Percentiles rank a stretch among this genome's conserved stretches.
Conservation (phyloP, 345 rosid species). For the Brassica nigra region DNA sequence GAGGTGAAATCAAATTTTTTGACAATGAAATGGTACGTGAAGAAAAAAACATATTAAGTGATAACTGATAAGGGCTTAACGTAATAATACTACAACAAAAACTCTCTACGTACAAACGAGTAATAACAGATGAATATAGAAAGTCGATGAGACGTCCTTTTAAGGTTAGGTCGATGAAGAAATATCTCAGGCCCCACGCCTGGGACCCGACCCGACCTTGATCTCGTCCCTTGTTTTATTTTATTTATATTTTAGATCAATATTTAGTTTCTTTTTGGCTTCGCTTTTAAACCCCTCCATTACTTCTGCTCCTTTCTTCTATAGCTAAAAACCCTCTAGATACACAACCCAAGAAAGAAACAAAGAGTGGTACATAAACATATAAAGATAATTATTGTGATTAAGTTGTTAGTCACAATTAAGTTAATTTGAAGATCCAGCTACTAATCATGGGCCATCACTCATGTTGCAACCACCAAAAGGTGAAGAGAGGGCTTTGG, state of each 20-base stretch:
- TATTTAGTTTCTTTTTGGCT: no score
- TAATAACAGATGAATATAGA: constrained; percentile 38
- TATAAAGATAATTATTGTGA: constrained; percentile 19
- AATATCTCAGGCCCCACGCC: constrained; percentile 50
- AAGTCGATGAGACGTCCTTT: constrained; percentile 79
- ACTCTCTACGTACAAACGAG: constrained; percentile 67
- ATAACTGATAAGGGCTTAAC: constrained; percentile 42
- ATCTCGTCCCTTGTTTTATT: background rate
- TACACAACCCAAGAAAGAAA: background rate
- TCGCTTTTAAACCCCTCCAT: constrained; percentile 15
- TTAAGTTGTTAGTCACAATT: constrained; percentile 3
- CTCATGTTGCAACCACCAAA: constrained; percentile 98
- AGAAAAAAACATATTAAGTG: constrained; percentile 23
- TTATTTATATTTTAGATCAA: no score
- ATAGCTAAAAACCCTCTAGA: constrained; percentile 12
- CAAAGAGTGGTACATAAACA: background rate
- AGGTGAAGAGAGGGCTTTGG: constrained; percentile 99
- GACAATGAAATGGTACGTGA: constrained; percentile 48
- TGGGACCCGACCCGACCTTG: constrained; percentile 43
- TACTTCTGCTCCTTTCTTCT: constrained; percentile 20
- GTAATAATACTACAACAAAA: constrained; percentile 59
- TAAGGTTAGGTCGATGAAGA: constrained; percentile 77
- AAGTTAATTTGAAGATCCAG: constrained; percentile 20
- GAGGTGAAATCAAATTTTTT: background rate
- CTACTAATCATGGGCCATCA: constrained; percentile 77